Evolutionary conservation across 73 alveolate species (phyloP), one percentile per base, ranked within the genome.

Genomic region (Tetrahymena thermophila): DNA sequence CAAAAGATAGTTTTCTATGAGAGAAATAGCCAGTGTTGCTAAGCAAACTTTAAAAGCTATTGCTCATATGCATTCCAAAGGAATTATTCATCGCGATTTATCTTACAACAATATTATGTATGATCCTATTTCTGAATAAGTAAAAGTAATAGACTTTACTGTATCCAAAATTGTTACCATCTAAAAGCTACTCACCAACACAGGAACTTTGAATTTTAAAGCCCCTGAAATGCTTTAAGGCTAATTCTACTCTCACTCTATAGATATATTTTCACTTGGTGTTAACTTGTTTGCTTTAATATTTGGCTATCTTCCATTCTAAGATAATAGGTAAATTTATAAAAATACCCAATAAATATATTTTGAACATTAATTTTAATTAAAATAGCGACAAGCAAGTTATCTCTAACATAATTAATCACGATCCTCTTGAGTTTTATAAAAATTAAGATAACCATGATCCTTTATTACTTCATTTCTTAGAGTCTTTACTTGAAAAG

Each of bases 171-270:
- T 71, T 71, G 35, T 71, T 13, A 71, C 89, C 31, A 71, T 71
- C 31, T 71, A 71, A 71, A 71, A 71, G 31, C 40, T 71, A 4
- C 37, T 71, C 8, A 71, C 89, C 1, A 71, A 71, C 23, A 71
- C 89, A 28, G 89, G 89, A 28, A 71, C 89, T 71, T 71, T 71
- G 89, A 71, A 71, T 25, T 71, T 71, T 21, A 71, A 71, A 31
- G 89, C 89, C 35, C 89, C 89, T 71, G 89, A 71, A 71, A 71
- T 71, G 89, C 89, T 71, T 13, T n/a, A n/a, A 71, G 89, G 89
- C 4, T 71, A 71, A 17, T 71, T 71, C 89, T 71, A 71, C 31
- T 71, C 89, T 71, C 89, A 71, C 89, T 71, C 89, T 3, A 71
- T 71, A 4, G 89, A 71, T n/a, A 17, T 71, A 23, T 71, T 71